Evolutionary conservation across 2,329 filamentous ascomycete species (phyloP), one percentile per base, ranked within the genome.

Genomic region (Bipolaris bicolor): DNA sequence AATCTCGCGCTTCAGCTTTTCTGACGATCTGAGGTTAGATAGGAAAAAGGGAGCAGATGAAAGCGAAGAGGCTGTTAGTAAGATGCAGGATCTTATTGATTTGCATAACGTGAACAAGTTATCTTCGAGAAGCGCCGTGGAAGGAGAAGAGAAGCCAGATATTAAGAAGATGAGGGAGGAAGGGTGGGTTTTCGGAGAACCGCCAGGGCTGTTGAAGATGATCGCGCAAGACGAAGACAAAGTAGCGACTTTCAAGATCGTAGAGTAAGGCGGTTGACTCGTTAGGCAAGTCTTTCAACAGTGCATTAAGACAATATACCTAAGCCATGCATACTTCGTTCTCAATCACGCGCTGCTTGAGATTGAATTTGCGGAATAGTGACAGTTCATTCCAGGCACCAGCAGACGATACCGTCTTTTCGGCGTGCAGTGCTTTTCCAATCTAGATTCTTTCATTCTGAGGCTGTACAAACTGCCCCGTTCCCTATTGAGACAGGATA

Each of bases 1-100:
- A 50, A 58, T 58, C 46, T 46, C 51, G 46, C 51, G 45, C 55
- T 58, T 49, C 37, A 58, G 50, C 46, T 55, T 54, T 46, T 50
- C 46, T 50, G 46, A 47, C 46, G 46, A 58, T 50, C 46, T 58
- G 46, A 31, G 37, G 45, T 51, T 58, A 22, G 50, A 54, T 41
- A 54, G 55, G 46, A 46, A 44, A 43, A 41, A 34, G 37, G 49
- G 49, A 43, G 39, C 39, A 52, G 49, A 52, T 43, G 49, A 57
- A 49, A 49, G 46, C 46, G 46, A 39, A 49, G 46, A 49, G 46
- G 46, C 37, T 39, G 33, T 49, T 49, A 49, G 46, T 49, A 49
- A 49, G 33, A 49, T 49, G 46, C 46, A 16, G 22, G 46, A 49
- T 49, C 31, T 49, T 39, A 39, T 49, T 49, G 46, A 49, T 49